phyloP scores from a whole-genome alignment of 192 early-diverging fungal species.

The Backusella circina region DNA sequence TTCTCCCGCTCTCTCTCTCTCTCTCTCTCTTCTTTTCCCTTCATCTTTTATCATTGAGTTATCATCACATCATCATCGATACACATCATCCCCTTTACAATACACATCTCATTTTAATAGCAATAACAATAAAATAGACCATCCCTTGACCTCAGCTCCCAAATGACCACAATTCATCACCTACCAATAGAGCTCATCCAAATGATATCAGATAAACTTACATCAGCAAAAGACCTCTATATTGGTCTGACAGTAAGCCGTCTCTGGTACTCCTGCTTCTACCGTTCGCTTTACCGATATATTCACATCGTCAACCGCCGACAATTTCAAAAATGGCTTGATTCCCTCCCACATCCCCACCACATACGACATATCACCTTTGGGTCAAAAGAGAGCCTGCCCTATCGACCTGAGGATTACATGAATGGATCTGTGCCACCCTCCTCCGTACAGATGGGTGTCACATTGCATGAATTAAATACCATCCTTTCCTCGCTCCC shows the following conservation, averaged over 20 bases:
- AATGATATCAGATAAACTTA: background rate
- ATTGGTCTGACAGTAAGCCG: background rate
- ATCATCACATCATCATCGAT: background rate
- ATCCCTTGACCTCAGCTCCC: no score
- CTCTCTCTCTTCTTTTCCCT: background rate
- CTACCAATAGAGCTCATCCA: background rate
- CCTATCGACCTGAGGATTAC: background rate
- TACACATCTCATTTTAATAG: no score
- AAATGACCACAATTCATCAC: background rate
- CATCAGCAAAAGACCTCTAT: background rate
- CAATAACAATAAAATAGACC: no score
- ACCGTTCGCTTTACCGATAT: background rate
- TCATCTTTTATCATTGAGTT: background rate
- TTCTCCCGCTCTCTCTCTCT: background rate
- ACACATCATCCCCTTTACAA: background rate
- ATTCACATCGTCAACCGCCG: background rate
- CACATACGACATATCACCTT: background rate
- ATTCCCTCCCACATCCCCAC: background rate
- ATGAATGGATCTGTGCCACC: background rate
- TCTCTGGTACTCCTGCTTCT: background rate
- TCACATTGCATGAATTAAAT: background rate
- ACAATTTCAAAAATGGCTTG: background rate
- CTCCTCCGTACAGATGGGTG: background rate
- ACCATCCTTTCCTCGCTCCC: background rate
- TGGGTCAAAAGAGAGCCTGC: no score